Conservation (phyloP, 306 rosid species). For the Quercus ilex region DNA sequence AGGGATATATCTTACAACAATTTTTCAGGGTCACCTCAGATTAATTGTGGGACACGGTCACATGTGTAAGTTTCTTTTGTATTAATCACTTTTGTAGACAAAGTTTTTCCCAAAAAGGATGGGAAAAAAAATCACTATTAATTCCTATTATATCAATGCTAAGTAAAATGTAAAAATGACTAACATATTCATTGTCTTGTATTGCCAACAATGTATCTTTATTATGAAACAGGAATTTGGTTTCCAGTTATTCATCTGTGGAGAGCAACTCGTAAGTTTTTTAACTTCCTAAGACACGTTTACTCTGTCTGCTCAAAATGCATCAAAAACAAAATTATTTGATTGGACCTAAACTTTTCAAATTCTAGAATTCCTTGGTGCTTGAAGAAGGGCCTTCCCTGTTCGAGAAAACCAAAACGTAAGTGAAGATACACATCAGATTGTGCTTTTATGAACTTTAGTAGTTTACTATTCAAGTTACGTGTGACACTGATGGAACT, state of each 20-base stretch:
- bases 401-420: slow-evolving; percentile 48
- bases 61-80: slow-evolving; percentile 52
- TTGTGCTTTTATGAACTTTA: slow-evolving; percentile 10
- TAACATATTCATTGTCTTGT: background rate
- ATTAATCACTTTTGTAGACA: background rate
- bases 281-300: background rate
- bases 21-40: slow-evolving; percentile 36
- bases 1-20: slow-evolving; percentile 89
- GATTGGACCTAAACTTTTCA: slow-evolving; percentile 17
- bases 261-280: slow-evolving; percentile 42
- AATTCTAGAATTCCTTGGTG: slow-evolving; percentile 46
- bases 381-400: slow-evolving; percentile 61
- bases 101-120: background rate
- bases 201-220: slow-evolving; percentile 3
- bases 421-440: slow-evolving; percentile 29
- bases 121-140: background rate
- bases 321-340: background rate
- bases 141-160: background rate
- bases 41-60: slow-evolving; percentile 22
- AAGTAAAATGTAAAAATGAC: background rate
- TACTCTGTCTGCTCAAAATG: background rate
- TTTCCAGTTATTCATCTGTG: slow-evolving; percentile 50
- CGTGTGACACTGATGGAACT: background rate
- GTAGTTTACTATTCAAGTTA: background rate
- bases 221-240: slow-evolving; percentile 53